Evolutionary conservation across 2,329 filamentous ascomycete genomes (phyloP), one percentile per base, ranked within the genome.

Genomic region (Xylariales sp.): DNA sequence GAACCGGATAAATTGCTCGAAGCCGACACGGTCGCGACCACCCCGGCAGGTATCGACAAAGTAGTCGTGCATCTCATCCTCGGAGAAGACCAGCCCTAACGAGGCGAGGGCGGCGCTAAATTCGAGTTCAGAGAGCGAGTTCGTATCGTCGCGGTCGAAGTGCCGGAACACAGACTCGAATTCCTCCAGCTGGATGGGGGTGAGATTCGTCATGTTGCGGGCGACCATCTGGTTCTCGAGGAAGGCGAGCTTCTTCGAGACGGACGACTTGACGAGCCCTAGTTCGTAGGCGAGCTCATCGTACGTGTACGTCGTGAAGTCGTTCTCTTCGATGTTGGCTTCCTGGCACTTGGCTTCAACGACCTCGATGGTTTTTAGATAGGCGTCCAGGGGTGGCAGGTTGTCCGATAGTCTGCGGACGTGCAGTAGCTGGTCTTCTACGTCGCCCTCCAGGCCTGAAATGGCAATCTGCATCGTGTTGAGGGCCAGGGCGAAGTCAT

Each of bases 221-320:
- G 91, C 93, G 12, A 98, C 93, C 75, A 96, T 94, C 66, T 98
- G 93, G 67, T 98, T 98, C 59, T 98, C 91, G 42, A 98, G 72
- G 69, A 98, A 98, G 31, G 86, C 84, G 42, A 97, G 78, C 67
- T 98, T 98, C 73, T 97, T 98, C 50, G 89, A 85, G 20, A 97
- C 91, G 9, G 87, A 93, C 21, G 86, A 84, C 60, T 89, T 90
- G 43, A 97, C 93, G 21, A 98, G 76, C 12, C 88, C 83, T 44
- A 97, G 76, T 66, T 98, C 93, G 66, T 98, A 98, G 46, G 82
- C 82, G 31, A 98, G 76, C 65, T 98, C 93, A 59, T 98, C 93
- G 62, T 97, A 93, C 8, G 91, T 95, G 66, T 97, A 97, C 7
- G 91, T 97, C n/a, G 93, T 98, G 63, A 93, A 97, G 69, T 98